Evolutionary conservation across 2,329 filamentous ascomycete genomes (phyloP).

Genomic region (Colletotrichum sp.): DNA sequence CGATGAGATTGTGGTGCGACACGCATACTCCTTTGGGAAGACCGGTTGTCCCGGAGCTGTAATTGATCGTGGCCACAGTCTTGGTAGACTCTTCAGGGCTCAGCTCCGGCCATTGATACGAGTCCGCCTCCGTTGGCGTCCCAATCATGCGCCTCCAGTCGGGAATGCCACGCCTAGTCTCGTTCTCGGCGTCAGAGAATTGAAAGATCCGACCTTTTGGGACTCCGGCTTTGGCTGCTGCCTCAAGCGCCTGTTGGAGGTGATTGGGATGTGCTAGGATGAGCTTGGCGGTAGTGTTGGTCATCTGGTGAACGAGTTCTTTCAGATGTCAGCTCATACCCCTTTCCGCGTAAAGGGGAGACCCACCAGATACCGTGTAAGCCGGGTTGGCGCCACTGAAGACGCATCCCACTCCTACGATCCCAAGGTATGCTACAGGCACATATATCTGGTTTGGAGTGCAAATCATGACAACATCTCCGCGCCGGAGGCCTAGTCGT

Average conservation of each 20-base stretch:
- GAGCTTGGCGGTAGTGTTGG: conserved; percentile 53
- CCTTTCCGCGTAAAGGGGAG: background rate
- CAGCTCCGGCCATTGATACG: conserved; percentile 47
- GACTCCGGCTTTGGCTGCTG: conserved; percentile 45
- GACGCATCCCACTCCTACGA: conserved; percentile 55
- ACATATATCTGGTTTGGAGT: conserved; percentile 61
- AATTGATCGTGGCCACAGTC: conserved; percentile 51
- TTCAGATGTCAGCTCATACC: background rate
- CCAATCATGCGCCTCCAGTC: conserved; percentile 49
- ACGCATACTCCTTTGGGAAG: conserved; percentile 57
- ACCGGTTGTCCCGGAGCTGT: conserved; percentile 56
- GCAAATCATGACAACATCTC: conserved; percentile 59
- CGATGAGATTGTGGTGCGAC: conserved; percentile 53
- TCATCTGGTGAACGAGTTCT: conserved; percentile 58
- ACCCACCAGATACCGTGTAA: conserved; percentile 52
- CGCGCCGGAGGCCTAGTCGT: conserved; percentile 45
- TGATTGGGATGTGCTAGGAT: conserved; percentile 54
- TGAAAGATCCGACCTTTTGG: conserved; percentile 48
- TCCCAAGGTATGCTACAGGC: conserved; percentile 57
- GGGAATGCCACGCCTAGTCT: conserved; percentile 33
- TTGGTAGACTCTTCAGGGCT: conserved; percentile 35
- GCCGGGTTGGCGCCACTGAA: conserved; percentile 61
- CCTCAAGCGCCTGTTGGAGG: conserved; percentile 46
- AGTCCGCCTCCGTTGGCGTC: conserved; percentile 30
- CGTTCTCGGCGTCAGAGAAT: conserved; percentile 46